Conservation (phyloP, 306 rosid genomes). For the Carpinus viminea region DNA sequence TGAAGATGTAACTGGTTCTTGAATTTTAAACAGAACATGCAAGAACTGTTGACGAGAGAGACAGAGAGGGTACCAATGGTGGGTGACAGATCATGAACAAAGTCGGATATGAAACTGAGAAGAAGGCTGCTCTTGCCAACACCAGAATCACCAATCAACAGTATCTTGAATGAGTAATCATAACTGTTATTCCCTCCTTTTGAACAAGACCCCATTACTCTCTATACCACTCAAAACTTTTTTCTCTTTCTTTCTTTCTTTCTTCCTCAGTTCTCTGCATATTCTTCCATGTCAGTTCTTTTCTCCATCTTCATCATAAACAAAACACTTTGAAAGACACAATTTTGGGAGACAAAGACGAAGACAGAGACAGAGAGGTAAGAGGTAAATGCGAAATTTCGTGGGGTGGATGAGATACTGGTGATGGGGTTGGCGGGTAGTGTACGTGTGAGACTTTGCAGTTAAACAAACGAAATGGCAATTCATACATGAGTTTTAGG, state of each 20-base stretch:
- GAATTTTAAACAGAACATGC: neutral
- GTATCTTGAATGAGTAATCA: constrained; percentile 89
- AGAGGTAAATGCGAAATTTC: constrained; percentile 26
- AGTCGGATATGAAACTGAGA: constrained; percentile 76
- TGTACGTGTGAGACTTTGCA: constrained; percentile 37
- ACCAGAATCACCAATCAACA: constrained; percentile 91
- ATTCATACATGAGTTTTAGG: constrained; percentile 19
- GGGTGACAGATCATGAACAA: constrained; percentile 68
- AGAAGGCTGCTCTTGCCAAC: constrained; percentile 97
- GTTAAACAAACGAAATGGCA: constrained; percentile 23
- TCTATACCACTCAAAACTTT: neutral
- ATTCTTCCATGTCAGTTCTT: neutral
- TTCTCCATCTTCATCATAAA: constrained; percentile 15
- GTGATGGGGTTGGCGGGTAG: constrained; percentile 41
- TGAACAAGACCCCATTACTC: constrained; percentile 58
- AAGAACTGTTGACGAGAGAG: neutral
- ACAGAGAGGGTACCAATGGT: constrained; percentile 60
- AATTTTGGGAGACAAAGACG: neutral
- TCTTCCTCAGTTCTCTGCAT: neutral
- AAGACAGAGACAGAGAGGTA: neutral
- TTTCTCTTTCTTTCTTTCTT: neutral
- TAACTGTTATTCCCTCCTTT: constrained; percentile 50
- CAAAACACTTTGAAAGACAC: neutral
- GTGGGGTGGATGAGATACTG: constrained; percentile 8
- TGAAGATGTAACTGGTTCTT: neutral